These are phyloP conservation scores for Dacryopinax primogenitus DNA, from an alignment of 768 basidiomycete species.

Conservation along the genomic window DNA sequence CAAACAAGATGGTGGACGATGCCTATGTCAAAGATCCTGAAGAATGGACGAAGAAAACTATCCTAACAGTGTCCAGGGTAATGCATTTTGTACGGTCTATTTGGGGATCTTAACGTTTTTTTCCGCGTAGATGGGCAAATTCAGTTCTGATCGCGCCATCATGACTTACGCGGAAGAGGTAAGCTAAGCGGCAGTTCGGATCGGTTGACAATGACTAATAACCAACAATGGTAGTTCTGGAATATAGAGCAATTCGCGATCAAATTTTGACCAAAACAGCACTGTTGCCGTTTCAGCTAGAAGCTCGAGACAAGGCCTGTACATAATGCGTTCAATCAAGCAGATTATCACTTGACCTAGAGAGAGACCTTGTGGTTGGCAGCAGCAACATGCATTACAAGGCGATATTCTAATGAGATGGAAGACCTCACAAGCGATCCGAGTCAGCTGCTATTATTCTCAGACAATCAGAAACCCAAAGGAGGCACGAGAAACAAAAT, in stretches of 20 bases:
- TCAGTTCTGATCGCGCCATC: constrained; percentile 89
- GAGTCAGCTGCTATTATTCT: no score
- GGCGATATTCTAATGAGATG: no score
- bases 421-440: no score
- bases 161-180: constrained; percentile 69
- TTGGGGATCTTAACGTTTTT: no score
- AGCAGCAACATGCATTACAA: no score
- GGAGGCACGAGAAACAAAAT: no score
- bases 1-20: constrained; percentile 49
- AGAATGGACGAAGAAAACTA: constrained; percentile 87
- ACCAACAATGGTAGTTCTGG: constrained; percentile 16
- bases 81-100: background rate
- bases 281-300: background rate
- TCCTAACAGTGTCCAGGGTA: constrained; percentile 67
- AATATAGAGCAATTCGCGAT: constrained; percentile 18
- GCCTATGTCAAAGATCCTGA: constrained; percentile 62
- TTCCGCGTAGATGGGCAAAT: constrained; percentile 74
- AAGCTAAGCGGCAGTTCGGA: no score
- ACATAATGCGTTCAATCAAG: no score
- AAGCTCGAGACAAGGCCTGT: background rate
- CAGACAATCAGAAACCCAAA: no score
- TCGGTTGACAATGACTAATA: no score
- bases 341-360: no score
- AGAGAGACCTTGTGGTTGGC: no score
- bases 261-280: background rate